Percentiles rank a stretch among this genome's conserved stretches.
phyloP scores from a whole-genome alignment of 805 yeast species.

The Scheffersomyces amazonensis region DNA sequence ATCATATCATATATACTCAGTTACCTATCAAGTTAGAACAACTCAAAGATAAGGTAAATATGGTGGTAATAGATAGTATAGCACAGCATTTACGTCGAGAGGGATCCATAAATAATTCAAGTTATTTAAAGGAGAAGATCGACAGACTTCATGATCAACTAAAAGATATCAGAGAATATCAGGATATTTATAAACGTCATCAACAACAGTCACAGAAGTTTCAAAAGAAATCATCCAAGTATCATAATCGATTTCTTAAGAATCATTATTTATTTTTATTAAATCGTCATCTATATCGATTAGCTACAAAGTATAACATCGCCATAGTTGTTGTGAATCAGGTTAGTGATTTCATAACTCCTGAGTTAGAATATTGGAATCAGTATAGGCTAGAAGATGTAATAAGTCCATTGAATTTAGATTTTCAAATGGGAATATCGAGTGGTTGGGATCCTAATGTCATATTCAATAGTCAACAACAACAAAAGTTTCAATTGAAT shows the following conservation, averaged over 20 bases:
- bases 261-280: conserved; percentile 40
- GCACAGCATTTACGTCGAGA: conserved; percentile 78
- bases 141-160: conserved; percentile 14
- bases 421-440: conserved; percentile 68
- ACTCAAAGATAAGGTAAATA: conserved; percentile 37
- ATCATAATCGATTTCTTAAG: conserved; percentile 34
- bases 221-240: conserved; percentile 16
- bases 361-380: conserved; percentile 4
- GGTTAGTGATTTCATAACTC: conserved; percentile 60
- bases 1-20: conserved; percentile 67
- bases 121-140: conserved; percentile 24
- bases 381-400: conserved; percentile 15
- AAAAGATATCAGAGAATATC: conserved; percentile 8
- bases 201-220: conserved; percentile 17
- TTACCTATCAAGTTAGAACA: conserved; percentile 49
- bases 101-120: conserved; percentile 31
- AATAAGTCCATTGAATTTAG: conserved; percentile 40
- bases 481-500: conserved; percentile 2
- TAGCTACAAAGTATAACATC: conserved; percentile 47
- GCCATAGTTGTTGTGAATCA: conserved; percentile 78
- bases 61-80: conserved; percentile 76
- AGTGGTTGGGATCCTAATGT: conserved; percentile 68
- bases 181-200: conserved; percentile 12
- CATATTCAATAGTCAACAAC: conserved; percentile 13
- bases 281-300: conserved; percentile 44